These are phyloP conservation scores for Bathelium albidoporum DNA, from an alignment of 495 filamentous ascomycete species.

Conservation along the genomic window DNA sequence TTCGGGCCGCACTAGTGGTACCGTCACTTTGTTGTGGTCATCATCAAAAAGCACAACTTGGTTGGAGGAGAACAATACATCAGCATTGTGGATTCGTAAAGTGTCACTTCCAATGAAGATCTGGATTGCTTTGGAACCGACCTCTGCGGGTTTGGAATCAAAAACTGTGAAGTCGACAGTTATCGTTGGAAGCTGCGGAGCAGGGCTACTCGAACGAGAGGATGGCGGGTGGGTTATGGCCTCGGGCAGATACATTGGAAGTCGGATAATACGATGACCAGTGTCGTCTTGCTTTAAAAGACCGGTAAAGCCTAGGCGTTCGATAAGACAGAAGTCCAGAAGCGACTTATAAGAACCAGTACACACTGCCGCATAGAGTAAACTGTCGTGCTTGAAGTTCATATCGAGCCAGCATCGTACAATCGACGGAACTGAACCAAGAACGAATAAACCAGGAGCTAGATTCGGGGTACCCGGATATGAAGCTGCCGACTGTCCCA, in stretches of 20 bases:
- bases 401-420: slow-evolving; percentile 90
- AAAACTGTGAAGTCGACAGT: slow-evolving; percentile 67
- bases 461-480: slow-evolving; percentile 57
- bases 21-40: slow-evolving; percentile 75
- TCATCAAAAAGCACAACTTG: slow-evolving; percentile 77
- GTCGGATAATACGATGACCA: slow-evolving; percentile 55
- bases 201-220: slow-evolving; percentile 61
- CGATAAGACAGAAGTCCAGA: slow-evolving; percentile 60
- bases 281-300: slow-evolving; percentile 49
- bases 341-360: slow-evolving; percentile 82
- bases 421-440: slow-evolving; percentile 82
- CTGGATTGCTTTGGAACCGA: slow-evolving; percentile 27
- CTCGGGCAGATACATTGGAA: slow-evolving; percentile 82
- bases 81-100: slow-evolving; percentile 75
- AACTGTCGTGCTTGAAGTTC: slow-evolving; percentile 72
- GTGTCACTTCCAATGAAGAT: slow-evolving; percentile 52
- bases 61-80: slow-evolving; percentile 86
- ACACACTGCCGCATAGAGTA: slow-evolving; percentile 86
- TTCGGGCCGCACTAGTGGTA: slow-evolving; percentile 91
- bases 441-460: slow-evolving; percentile 67
- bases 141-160: slow-evolving; percentile 39
- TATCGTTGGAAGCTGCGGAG: slow-evolving; percentile 68
- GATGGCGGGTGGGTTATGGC: slow-evolving; percentile 69
- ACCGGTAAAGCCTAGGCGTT: slow-evolving; percentile 56
- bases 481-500: slow-evolving; percentile 53